A percentile compares a stretch with the other conserved stretches of the same genome.
Evolutionary conservation across 2,329 filamentous ascomycete genomes (phyloP).

Genomic region (Fusarium sp.): DNA sequence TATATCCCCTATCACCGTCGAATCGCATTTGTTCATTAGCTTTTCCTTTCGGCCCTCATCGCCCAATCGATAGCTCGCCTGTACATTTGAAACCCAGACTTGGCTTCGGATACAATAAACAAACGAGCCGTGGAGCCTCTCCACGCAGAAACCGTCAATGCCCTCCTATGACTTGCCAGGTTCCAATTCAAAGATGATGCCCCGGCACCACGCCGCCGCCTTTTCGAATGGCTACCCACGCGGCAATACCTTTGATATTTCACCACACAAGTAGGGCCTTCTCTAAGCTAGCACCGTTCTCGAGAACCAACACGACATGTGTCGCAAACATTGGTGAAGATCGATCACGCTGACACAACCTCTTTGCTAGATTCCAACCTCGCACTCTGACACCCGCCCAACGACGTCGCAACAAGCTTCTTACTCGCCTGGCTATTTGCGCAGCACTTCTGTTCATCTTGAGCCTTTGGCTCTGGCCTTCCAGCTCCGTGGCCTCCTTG

Average conservation of each 20-base stretch:
- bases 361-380: constrained; percentile 74
- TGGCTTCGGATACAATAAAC: constrained; percentile 15
- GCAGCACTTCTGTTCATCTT: constrained; percentile 72
- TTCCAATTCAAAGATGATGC: constrained; percentile 75
- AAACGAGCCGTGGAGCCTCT: constrained; percentile 39
- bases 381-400: constrained; percentile 78
- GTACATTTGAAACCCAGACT: not conserved
- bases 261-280: constrained; percentile 80
- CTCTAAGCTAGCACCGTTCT: not conserved
- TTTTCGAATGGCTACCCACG: constrained; percentile 88
- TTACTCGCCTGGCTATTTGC: constrained; percentile 74
- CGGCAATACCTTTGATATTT: constrained; percentile 84
- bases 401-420: constrained; percentile 78
- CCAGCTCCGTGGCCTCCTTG: constrained; percentile 70
- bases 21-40: constrained; percentile 15
- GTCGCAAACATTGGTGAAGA: constrained; percentile 1
- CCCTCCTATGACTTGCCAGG: constrained; percentile 49
- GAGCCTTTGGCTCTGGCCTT: constrained; percentile 80
- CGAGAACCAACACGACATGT: not conserved
- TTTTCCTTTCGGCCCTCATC: constrained; percentile 1
- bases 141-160: constrained; percentile 45
- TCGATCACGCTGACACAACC: constrained; percentile 27
- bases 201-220: constrained; percentile 80
- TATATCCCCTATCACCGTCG: constrained; percentile 24
- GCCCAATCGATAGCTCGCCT: not conserved